Conservation (phyloP, 2,329 filamentous ascomycete species). For the Scytalidium lignicola region DNA sequence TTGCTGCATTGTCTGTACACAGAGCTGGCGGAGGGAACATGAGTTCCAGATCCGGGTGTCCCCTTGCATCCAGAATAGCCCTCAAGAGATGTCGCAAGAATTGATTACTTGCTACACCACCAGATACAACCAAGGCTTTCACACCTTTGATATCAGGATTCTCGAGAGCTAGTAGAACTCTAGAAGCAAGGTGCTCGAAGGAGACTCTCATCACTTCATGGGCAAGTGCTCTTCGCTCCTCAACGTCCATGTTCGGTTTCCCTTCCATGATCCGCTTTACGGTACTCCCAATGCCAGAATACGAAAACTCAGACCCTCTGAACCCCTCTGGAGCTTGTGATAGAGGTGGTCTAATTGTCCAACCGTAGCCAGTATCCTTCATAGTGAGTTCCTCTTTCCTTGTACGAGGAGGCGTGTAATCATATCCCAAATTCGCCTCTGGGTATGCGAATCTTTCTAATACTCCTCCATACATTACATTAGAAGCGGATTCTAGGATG, state of each 20-base stretch:
- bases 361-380: constrained; percentile 48
- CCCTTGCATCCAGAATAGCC: constrained; percentile 56
- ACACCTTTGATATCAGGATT: constrained; percentile 26
- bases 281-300: constrained; percentile 64
- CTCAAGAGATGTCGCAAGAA: constrained; percentile 67
- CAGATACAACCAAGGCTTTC: constrained; percentile 71
- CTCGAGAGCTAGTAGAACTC: constrained; percentile 66
- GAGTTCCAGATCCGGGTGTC: constrained; percentile 56
- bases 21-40: constrained; percentile 69
- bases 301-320: constrained; percentile 55
- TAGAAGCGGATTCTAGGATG: constrained; percentile 47
- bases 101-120: constrained; percentile 82
- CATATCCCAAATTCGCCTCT: constrained; percentile 29
- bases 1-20: constrained; percentile 94
- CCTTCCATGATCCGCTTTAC: constrained; percentile 51
- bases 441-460: constrained; percentile 79
- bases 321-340: constrained; percentile 40
- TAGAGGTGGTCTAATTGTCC: constrained; percentile 66
- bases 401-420: constrained; percentile 40
- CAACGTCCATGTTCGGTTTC: constrained; percentile 40
- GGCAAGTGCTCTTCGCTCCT: constrained; percentile 66
- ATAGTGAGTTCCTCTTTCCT: constrained; percentile 53
- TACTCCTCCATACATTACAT: constrained; percentile 74
- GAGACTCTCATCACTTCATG: constrained; percentile 69
- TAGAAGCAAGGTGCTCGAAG: constrained; percentile 81